These are phyloP conservation scores for Phytophthora pseudosyringae DNA, from an alignment of 352 stramenopile species.

Conservation along the genomic window DNA sequence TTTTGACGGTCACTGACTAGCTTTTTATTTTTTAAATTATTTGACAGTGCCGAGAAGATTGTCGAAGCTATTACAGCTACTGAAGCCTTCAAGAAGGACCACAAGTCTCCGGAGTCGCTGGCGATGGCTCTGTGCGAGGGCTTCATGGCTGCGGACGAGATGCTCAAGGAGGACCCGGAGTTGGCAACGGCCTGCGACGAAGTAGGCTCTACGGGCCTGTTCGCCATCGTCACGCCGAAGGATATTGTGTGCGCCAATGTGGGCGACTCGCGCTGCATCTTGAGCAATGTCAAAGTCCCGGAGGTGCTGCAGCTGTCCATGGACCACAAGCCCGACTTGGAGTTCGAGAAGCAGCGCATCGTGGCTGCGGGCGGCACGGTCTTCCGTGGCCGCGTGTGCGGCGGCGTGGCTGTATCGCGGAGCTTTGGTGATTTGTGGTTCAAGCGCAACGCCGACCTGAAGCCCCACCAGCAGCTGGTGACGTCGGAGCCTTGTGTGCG, in stretches of 20 bases:
- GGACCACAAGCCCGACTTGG: slow-evolving; percentile 87
- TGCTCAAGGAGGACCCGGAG: slow-evolving; percentile 75
- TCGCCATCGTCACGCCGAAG: slow-evolving; percentile 82
- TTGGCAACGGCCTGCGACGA: slow-evolving; percentile 72
- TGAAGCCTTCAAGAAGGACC: slow-evolving; percentile 77
- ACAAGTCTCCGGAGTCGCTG: slow-evolving; percentile 74
- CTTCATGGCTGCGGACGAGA: slow-evolving; percentile 78
- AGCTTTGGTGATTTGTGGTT: slow-evolving; percentile 92
- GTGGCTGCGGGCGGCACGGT: slow-evolving; percentile 82
- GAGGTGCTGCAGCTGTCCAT: slow-evolving; percentile 84
- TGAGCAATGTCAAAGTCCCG: slow-evolving; percentile 76
- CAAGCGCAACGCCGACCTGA: slow-evolving; percentile 82
- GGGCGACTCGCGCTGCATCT: slow-evolving; percentile 84
- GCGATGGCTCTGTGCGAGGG: slow-evolving; percentile 76
- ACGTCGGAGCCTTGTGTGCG: slow-evolving; percentile 85
- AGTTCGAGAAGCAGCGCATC: slow-evolving; percentile 89
- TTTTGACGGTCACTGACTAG: slow-evolving; percentile 7
- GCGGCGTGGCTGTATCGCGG: slow-evolving; percentile 83
- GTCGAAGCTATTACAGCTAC: slow-evolving; percentile 64
- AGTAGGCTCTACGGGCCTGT: slow-evolving; percentile 81
- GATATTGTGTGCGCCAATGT: slow-evolving; percentile 88
- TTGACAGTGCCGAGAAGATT: slow-evolving; percentile 73
- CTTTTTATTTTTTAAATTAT: slow-evolving; percentile 9
- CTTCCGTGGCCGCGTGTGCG: slow-evolving; percentile 85
- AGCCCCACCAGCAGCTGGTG: slow-evolving; percentile 86